Evolutionary conservation across 148 eudicot species (phyloP), one percentile per base, ranked within the genome.

Genomic region (Salicornia ramosissima): DNA sequence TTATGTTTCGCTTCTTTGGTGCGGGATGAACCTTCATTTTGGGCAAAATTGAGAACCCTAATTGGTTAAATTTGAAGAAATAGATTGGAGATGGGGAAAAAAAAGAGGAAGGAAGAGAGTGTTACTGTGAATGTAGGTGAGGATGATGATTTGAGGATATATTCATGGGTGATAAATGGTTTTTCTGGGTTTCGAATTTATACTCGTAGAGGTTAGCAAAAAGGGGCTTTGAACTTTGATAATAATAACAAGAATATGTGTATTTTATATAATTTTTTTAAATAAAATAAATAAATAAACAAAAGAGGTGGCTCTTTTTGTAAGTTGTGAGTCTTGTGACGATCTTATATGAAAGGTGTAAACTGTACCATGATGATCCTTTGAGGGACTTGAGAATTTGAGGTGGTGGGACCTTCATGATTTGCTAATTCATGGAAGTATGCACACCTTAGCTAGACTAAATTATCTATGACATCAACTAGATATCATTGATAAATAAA

Each of bases 21-120:
- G 69, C 70, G 55, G 91, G 91, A 33, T 84, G 88, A 54, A 84
- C 82, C 84, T 87, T 87, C 88, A 87, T 87, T 59, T 56, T n/a
- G 34, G 47, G 1, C 47, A 1, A 12, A 54, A 24, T 34, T 22
- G 18, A 34, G 63, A 75, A 69, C 74, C 73, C 73, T 61, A 75
- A 40, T 16, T 59, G 8, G 8, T 22, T 16, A 33, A 46, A 13
- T 54, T 54, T 1, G 46, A 36, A 47, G 19, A 29, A 24, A 6
- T 54, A 42, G 46, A 24, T 10, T 26, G 39, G 50, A n/a, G n/a
- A n/a, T n/a, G 58, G 47, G 25, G 19, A 12, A 19, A 50, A 24
- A 71, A 19, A 4, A 12, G 26, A 24, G 29, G 40, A 12, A 47
- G 25, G 72, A 26, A 39, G 61, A 15, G 36, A 24, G 61, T 12